phyloP scores from a whole-genome alignment of 768 basidiomycete genomes.

The Leccinellum luteum region DNA sequence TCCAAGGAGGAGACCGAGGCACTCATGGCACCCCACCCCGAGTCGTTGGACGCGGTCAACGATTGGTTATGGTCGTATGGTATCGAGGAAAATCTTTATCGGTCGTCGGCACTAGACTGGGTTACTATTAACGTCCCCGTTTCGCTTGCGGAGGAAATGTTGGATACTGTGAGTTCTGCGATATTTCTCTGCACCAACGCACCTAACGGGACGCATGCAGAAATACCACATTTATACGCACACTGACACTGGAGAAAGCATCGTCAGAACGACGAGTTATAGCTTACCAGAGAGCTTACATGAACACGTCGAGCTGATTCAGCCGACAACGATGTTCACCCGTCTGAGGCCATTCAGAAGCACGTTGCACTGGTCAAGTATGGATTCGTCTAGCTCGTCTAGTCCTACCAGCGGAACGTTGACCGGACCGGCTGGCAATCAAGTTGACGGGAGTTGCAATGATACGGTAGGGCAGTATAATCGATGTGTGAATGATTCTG shows the following conservation, averaged over 20 bases:
- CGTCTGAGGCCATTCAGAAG: slow-evolving; percentile 43
- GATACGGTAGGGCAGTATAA: slow-evolving; percentile 18
- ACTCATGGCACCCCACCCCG: slow-evolving; percentile 55
- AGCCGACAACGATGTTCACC: slow-evolving; percentile 70
- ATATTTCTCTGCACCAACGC: background rate
- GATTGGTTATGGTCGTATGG: slow-evolving; percentile 62
- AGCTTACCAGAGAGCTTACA: slow-evolving; percentile 60
- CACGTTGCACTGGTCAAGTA: slow-evolving; percentile 35
- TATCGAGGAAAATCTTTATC: slow-evolving; percentile 43
- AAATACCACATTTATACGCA: slow-evolving; percentile 65
- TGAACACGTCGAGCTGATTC: slow-evolving; percentile 62
- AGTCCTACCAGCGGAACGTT: slow-evolving; percentile 12
- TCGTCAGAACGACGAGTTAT: slow-evolving; percentile 66
- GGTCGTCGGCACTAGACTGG: slow-evolving; percentile 72
- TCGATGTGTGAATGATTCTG: background rate
- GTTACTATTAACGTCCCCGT: slow-evolving; percentile 58
- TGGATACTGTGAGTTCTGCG: slow-evolving; percentile 53
- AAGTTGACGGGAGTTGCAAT: slow-evolving; percentile 49
- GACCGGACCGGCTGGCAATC: slow-evolving; percentile 33
- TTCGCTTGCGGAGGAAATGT: slow-evolving; percentile 60
- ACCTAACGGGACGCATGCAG: slow-evolving; percentile 29
- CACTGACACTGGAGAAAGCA: slow-evolving; percentile 45
- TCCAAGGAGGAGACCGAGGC: slow-evolving; percentile 65
- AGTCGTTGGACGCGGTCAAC: slow-evolving; percentile 51
- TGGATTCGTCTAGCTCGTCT: background rate